phyloP scores from a whole-genome alignment of 192 early-diverging fungal genomes.

The Coemansia sp. region DNA sequence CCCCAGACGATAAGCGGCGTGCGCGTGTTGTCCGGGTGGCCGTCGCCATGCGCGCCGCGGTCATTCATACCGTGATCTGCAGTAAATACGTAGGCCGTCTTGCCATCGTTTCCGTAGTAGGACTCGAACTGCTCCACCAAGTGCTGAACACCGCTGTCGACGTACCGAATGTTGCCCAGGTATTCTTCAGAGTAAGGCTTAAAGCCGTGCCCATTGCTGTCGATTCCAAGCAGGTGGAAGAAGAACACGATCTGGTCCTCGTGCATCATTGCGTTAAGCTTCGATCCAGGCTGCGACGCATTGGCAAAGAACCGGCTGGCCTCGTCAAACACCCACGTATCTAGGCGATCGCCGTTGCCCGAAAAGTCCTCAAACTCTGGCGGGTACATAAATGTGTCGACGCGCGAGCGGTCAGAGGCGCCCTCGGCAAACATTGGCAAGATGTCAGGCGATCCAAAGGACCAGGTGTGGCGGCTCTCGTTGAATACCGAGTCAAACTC shows the following conservation, averaged over 20 bases:
- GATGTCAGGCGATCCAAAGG: constrained; percentile 97
- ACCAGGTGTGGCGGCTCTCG: constrained; percentile 91
- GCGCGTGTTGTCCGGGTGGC: constrained; percentile 91
- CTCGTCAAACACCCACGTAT: constrained; percentile 91
- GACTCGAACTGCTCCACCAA: constrained; percentile 68
- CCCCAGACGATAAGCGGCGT: constrained; percentile 96
- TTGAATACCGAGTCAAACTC: constrained; percentile 97
- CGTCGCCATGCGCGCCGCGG: constrained; percentile 90
- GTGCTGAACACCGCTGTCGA: constrained; percentile 74
- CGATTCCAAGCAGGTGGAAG: constrained; percentile 91
- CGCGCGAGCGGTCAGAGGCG: constrained; percentile 70
- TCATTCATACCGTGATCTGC: constrained; percentile 97
- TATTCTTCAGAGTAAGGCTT: constrained; percentile 86
- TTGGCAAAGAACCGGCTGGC: constrained; percentile 68
- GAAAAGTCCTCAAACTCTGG: constrained; percentile 88
- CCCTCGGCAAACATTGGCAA: constrained; percentile 95
- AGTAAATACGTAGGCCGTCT: constrained; percentile 89
- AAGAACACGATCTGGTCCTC: constrained; percentile 86
- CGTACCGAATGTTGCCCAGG: constrained; percentile 77
- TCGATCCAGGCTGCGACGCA: constrained; percentile 24
- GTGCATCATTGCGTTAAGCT: constrained; percentile 61
- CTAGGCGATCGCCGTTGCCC: constrained; percentile 78
- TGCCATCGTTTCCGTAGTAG: constrained; percentile 77
- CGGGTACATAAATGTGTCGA: constrained; percentile 92
- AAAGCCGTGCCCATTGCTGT: constrained; percentile 91